Base-by-base conservation (phyloP, 257 asterid species). In the Salvia hispanica region DNA sequence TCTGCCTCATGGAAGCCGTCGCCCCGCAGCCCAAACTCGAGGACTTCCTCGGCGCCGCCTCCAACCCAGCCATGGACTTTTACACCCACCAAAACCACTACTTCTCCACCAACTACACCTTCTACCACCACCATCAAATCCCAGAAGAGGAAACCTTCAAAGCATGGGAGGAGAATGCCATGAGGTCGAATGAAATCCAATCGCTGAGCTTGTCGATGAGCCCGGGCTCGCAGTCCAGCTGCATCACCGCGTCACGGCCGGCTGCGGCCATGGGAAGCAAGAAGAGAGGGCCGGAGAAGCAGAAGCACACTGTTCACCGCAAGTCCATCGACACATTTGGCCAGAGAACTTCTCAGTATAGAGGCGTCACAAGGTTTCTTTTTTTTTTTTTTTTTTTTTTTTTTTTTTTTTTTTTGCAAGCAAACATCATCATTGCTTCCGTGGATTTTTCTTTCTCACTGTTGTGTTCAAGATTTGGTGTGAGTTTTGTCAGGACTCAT, bases 251-350 rank as follows among this genome's bases (percentile, higher is more conserved):
- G 51, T 80, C 91, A 12, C 79, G 79, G 31, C 79, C 86, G 6
- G 56, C 77, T 70, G 65, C 62, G 7, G 78, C 80, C 71, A 58
- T 72, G n/a, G 91, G 80, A 60, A 80, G 86, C n/a, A 89, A 82
- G 86, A 92, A 89, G 67, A 86, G 95, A 67, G 81, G 76, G 0
- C 62, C 76, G 58, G 86, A 73, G 40, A 85, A 82, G 45, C 85
- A 47, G 43, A 82, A 86, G 63, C 95, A 79, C 39, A 78, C 97
- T 68, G 90, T 87, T 47, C 98, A 92, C 51, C 81, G 98, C 75
- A 92, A 90, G 76, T 92, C 97, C n/a, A 85, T 90, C 3, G 96
- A 90, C 71, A 92, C 98, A 25, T 92, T 92, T 64, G 98, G 98
- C 5, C 98, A 92, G 54, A 88, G 98, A 71, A 92, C 98, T 0